phyloP scores from a whole-genome alignment of 1,139 yeast genomes.

The Kazachstania sp. region DNA sequence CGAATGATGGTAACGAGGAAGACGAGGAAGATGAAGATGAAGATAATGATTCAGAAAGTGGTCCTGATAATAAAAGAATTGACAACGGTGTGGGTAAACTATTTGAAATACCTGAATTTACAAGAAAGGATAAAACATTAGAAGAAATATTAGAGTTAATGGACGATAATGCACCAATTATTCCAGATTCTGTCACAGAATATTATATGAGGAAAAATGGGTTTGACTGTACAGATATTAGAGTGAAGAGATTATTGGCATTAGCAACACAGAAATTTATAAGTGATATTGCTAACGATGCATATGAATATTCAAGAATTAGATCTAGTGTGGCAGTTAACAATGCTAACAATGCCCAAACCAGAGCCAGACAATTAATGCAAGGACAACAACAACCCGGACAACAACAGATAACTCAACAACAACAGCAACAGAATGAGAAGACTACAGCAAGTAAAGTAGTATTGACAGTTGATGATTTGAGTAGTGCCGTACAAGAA shows the following conservation, averaged over 20 bases:
- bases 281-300: constrained; percentile 91
- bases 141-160: constrained; percentile 78
- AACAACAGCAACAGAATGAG: constrained; percentile 34
- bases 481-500: constrained; percentile 47
- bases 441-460: constrained; percentile 36
- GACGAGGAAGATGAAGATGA: constrained; percentile 11
- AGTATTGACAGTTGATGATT: constrained; percentile 30
- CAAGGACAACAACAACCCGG: constrained; percentile 49
- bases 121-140: constrained; percentile 78
- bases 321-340: constrained; percentile 77
- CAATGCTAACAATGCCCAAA: constrained; percentile 78
- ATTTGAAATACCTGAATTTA: constrained; percentile 56
- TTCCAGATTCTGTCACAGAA: constrained; percentile 97
- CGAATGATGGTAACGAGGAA: constrained; percentile 3
- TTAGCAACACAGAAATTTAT: constrained; percentile 93
- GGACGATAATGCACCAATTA: constrained; percentile 93
- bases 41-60: constrained; percentile 14
- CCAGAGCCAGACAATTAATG: constrained; percentile 68
- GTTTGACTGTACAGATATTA: constrained; percentile 67
- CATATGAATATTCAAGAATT: constrained; percentile 89
- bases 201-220: constrained; percentile 87
- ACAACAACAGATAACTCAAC: constrained; percentile 28
- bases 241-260: constrained; percentile 79
- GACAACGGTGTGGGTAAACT: constrained; percentile 32
- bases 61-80: constrained; percentile 16